Conservation (phyloP, 2,329 filamentous ascomycete genomes). For the Tothia fuscella region DNA sequence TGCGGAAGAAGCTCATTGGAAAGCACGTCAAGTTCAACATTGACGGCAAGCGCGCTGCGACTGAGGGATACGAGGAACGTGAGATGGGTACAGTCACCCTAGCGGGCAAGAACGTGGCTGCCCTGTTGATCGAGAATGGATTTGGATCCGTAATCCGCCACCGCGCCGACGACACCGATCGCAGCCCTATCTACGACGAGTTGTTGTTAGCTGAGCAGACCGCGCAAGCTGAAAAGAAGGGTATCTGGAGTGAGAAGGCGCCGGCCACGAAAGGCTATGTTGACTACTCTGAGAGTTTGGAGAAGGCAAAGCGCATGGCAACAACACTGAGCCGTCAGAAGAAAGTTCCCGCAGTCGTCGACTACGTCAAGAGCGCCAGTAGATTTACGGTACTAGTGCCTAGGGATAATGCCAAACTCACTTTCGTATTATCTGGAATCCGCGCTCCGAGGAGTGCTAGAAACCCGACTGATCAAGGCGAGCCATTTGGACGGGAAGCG, state of each 20-base stretch:
- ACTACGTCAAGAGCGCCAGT: constrained; percentile 95
- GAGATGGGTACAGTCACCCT: constrained; percentile 83
- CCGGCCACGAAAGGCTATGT: constrained; percentile 71
- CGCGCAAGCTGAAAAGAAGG: constrained; percentile 79
- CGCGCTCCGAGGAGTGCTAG: constrained; percentile 80
- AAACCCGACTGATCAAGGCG: constrained; percentile 65
- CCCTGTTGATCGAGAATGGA: constrained; percentile 79
- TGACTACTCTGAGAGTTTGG: constrained; percentile 82
- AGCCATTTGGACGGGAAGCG: constrained; percentile 92
- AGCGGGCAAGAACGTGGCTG: constrained; percentile 75
- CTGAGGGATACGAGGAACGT: constrained; percentile 82
- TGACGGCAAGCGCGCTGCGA: constrained; percentile 82
- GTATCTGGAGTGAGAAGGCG: constrained; percentile 88
- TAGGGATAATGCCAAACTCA: constrained; percentile 86
- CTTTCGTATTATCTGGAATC: constrained; percentile 86
- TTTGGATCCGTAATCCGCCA: constrained; percentile 92
- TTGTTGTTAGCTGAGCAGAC: constrained; percentile 65
- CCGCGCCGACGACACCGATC: constrained; percentile 85
- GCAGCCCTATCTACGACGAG: constrained; percentile 88
- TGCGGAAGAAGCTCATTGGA: constrained; percentile 86
- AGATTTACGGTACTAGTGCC: constrained; percentile 87
- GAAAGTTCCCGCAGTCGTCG: constrained; percentile 84
- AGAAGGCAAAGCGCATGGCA: constrained; percentile 92
- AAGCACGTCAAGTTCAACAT: constrained; percentile 86
- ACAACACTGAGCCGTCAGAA: constrained; percentile 80